A percentile compares a stretch with the other conserved stretches of the same genome.
Conservation (phyloP, 331 rosid species). For the Spiraea crenata region DNA sequence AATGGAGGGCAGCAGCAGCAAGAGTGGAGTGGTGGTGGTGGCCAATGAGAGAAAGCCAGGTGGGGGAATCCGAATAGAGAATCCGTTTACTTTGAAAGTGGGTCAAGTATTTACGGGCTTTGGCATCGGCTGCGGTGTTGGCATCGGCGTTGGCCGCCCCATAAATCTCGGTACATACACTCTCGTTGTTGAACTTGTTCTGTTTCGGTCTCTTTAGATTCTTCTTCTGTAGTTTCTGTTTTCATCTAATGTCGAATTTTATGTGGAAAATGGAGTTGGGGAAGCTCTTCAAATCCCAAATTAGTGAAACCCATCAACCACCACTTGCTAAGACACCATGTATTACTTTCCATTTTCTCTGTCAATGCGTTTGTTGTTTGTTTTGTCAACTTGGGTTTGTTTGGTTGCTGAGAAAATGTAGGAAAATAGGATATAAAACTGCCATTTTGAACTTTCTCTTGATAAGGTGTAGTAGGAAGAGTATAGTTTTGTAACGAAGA, state of each 20-base stretch:
- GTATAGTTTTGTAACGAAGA: not conserved
- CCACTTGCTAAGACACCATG: slow-evolving; percentile 28
- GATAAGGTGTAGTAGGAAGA: not conserved
- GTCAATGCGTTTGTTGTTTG: slow-evolving; percentile 1
- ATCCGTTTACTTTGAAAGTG: slow-evolving; percentile 90
- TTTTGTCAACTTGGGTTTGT: not conserved
- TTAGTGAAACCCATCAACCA: slow-evolving; percentile 20
- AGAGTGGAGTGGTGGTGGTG: slow-evolving; percentile 15
- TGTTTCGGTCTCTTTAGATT: not conserved
- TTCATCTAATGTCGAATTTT: slow-evolving; percentile 3
- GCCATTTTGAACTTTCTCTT: not conserved
- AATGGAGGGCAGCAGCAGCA: slow-evolving; percentile 49
- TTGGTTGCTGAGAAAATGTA: slow-evolving; percentile 8
- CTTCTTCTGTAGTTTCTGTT: not conserved
- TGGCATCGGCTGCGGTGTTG: slow-evolving; percentile 93
- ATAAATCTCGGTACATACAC: slow-evolving; percentile 64
- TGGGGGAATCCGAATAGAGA: slow-evolving; percentile 52
- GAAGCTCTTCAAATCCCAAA: slow-evolving; percentile 39
- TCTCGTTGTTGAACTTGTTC: not conserved
- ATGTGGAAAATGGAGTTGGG: slow-evolving; percentile 39
- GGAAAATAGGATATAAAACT: not conserved
- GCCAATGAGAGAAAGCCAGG: slow-evolving; percentile 28
- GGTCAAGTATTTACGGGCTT: slow-evolving; percentile 98
- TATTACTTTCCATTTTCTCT: slow-evolving; percentile 17
- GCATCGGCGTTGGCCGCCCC: slow-evolving; percentile 97